Evolutionary conservation across 768 basidiomycete genomes (phyloP).

Genomic region (Mycena polygramma): DNA sequence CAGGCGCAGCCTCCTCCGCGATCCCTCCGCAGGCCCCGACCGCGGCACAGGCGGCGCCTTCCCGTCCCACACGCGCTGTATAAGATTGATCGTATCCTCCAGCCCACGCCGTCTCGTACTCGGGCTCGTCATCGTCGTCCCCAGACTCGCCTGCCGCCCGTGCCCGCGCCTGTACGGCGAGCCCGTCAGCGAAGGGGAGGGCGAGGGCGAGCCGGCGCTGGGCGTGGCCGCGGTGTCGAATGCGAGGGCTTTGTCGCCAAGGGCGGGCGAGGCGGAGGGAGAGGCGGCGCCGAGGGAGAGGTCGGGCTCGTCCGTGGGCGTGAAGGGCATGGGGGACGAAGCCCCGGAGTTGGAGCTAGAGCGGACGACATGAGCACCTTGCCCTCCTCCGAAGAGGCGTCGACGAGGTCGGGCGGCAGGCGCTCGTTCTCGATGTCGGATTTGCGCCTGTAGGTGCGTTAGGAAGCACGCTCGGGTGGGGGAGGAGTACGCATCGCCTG

Average conservation of each 20-base stretch:
- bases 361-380: constrained; percentile 67
- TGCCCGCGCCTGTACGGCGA: constrained; percentile 79
- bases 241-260: constrained; percentile 45
- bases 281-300: constrained; percentile 55
- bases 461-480: not conserved
- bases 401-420: constrained; percentile 92
- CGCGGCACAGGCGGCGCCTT: constrained; percentile 52
- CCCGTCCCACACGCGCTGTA: constrained; percentile 92
- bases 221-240: constrained; percentile 18
- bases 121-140: constrained; percentile 96
- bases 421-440: constrained; percentile 99
- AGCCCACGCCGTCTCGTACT: constrained; percentile 91
- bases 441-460: constrained; percentile 76
- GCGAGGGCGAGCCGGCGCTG: constrained; percentile 9
- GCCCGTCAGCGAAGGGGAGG: constrained; percentile 14
- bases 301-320: constrained; percentile 53
- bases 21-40: constrained; percentile 3
- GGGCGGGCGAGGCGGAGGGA: too few species aligned
- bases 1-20: not conserved
- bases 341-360: constrained; percentile 57
- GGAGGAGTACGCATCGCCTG: constrained; percentile 82
- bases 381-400: constrained; percentile 80
- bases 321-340: constrained; percentile 49
- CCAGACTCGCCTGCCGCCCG: constrained; percentile 83
- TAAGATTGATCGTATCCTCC: constrained; percentile 95